phyloP scores from a whole-genome alignment of 345 rosid species.

The Abelmoschus esculentus region DNA sequence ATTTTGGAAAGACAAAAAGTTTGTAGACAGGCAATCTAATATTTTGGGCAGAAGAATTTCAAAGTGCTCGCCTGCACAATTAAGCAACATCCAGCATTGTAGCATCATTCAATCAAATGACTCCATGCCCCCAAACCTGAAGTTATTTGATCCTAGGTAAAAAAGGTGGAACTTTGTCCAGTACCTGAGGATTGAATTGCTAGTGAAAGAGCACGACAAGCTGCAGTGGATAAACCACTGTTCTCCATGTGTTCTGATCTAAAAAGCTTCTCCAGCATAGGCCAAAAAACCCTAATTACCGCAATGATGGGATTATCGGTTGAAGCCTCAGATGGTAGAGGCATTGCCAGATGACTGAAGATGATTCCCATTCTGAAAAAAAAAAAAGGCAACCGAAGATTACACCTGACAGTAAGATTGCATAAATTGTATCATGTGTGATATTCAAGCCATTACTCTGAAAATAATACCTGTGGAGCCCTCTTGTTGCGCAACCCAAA shows the following conservation, averaged over 20 bases:
- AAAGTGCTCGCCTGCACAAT: constrained; percentile 76
- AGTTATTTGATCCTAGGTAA: constrained; percentile 2
- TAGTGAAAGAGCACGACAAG: constrained; percentile 83
- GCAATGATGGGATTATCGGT: constrained; percentile 60
- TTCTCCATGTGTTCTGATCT: constrained; percentile 80
- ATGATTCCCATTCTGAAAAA: constrained; percentile 78
- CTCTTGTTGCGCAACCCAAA: constrained; percentile 67
- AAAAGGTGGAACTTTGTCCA: constrained; percentile 10
- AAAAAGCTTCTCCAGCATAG: constrained; percentile 75
- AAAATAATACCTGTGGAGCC: constrained; percentile 61
- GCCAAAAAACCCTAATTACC: constrained; percentile 79
- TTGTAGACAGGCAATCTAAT: constrained; percentile 82
- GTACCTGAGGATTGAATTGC: constrained; percentile 90
- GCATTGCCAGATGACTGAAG: constrained; percentile 58
- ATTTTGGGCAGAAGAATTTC: constrained; percentile 61
- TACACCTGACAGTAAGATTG: not conserved
- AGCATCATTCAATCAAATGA: constrained; percentile 7
- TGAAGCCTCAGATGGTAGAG: constrained; percentile 37
- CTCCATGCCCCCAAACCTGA: constrained; percentile 8
- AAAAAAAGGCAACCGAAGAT: constrained; percentile 10
- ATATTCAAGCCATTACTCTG: constrained; percentile 11
- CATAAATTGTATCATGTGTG: constrained; percentile 10
- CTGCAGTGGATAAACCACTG: constrained; percentile 68
- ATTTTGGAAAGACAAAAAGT: constrained; percentile 70
- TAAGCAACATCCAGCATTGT: constrained; percentile 20